Percentiles rank a stretch among this genome's conserved stretches.
phyloP scores from a whole-genome alignment of 2,329 filamentous ascomycete species.

The Leptographium lundbergii region DNA sequence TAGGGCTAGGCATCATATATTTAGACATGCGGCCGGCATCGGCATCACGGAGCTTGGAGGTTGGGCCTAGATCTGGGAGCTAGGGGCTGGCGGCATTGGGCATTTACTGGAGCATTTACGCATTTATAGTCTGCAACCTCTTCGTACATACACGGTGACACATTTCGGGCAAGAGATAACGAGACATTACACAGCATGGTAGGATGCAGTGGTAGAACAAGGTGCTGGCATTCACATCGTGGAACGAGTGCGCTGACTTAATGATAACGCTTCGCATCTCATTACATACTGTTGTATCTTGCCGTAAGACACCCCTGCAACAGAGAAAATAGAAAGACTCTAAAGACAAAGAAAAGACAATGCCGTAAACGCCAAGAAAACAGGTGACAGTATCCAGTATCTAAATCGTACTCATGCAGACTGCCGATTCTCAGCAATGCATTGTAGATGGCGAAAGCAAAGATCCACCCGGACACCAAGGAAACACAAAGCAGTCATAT shows the following conservation, averaged over 20 bases:
- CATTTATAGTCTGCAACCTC: no score
- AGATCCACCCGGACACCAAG: neutral
- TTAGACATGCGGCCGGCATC: neutral
- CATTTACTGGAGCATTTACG: neutral
- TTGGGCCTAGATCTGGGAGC: neutral
- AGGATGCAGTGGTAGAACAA: no score
- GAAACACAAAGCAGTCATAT: constrained; percentile 18
- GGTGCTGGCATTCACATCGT: no score
- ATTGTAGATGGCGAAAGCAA: neutral
- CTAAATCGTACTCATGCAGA: neutral
- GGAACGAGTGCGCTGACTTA: no score
- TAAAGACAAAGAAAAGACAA: neutral
- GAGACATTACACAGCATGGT: no score
- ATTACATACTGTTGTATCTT: no score
- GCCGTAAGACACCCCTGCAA: no score
- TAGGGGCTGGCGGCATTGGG: no score
- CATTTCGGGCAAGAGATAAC: no score
- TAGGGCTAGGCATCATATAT: neutral
- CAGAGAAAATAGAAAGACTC: no score
- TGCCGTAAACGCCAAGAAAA: neutral
- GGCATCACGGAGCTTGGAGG: neutral
- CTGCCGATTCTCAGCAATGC: neutral
- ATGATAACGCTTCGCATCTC: no score
- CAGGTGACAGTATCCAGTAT: neutral
- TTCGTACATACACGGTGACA: no score